Base-by-base conservation (phyloP, 2,329 filamentous ascomycete genomes). In the Ophidiomyces ophidiicola region DNA sequence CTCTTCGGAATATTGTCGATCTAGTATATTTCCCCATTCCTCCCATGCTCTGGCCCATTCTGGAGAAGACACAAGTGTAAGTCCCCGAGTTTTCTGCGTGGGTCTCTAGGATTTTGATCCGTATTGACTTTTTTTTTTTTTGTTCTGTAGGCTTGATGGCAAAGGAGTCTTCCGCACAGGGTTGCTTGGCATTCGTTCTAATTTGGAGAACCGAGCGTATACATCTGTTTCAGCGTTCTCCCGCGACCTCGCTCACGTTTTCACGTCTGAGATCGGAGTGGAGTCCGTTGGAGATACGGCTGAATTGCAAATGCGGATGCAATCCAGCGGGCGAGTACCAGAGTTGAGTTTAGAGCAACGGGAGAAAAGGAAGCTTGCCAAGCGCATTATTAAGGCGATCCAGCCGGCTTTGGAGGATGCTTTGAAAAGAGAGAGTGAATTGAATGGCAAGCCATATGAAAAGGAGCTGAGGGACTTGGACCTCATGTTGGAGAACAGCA, bases 21-120 rank as follows among this genome's bases (percentile, higher is more conserved):
- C 80, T 76, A 24, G 80, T 92, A 50, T 98, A 96, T 62, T 94
- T 96, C 49, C 90, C 90, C 0, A 75, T 94, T 10, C 73, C 79
- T 41, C 78, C 78, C 50, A 64, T 92, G 36, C 70, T 98, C 15
- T 72, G 71, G 53, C 80, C 83, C 3, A 79, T 90, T 19, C 67
- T 94, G 35, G 80, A 86, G 28, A 85, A 81, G 61, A 85, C 85
- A 6, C 71, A 82, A 53, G 68, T 68, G 85, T 94, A 72, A 75
- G 86, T 75, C 41, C 41, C 26, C 21, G 26, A 6, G 10, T 24
- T 38, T 6, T 3, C 14, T 41, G 10, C 26, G 23, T 30, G 25
- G 23, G 11, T 19, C 28, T n/a, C 4, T 3, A 7, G 4, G 18
- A 18, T 11, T 24, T 17, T 30, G 19, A 32, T 31, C 19, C 18